These are phyloP conservation scores for Mycena kentingensis DNA, from an alignment of 768 basidiomycete species.

Conservation along the genomic window DNA sequence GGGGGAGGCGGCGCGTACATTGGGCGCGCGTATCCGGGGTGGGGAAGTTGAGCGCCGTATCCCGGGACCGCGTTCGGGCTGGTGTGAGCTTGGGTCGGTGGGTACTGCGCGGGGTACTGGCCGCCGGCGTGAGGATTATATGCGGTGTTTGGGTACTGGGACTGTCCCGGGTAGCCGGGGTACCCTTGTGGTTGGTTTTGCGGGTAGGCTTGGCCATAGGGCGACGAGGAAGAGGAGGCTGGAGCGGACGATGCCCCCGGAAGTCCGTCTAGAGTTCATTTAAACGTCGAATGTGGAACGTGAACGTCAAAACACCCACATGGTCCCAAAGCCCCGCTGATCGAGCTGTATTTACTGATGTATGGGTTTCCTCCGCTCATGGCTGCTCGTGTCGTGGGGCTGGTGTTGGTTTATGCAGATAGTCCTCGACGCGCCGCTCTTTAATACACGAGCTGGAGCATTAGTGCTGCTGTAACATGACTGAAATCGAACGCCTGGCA, in stretches of 20 bases:
- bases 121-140: neutral
- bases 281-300: neutral
- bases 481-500: too few species aligned
- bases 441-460: neutral
- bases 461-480: too few species aligned
- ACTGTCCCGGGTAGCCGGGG: too few species aligned
- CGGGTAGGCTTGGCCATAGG: neutral
- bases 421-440: neutral
- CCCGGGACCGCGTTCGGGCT: too few species aligned
- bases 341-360: neutral
- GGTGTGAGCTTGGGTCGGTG: neutral
- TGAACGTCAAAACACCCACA: neutral
- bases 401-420: neutral
- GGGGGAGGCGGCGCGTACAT: neutral
- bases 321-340: neutral
- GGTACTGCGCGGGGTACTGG: neutral
- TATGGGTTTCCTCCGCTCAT: neutral
- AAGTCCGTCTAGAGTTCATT: neutral
- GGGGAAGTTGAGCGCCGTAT: too few species aligned
- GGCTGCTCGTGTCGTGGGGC: neutral
- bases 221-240: neutral
- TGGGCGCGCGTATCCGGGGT: neutral
- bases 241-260: neutral
- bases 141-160: too few species aligned
- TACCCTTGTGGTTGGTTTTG: neutral